Base-by-base conservation (phyloP, 2,329 filamentous ascomycete genomes). In the Didymella pomorum region DNA sequence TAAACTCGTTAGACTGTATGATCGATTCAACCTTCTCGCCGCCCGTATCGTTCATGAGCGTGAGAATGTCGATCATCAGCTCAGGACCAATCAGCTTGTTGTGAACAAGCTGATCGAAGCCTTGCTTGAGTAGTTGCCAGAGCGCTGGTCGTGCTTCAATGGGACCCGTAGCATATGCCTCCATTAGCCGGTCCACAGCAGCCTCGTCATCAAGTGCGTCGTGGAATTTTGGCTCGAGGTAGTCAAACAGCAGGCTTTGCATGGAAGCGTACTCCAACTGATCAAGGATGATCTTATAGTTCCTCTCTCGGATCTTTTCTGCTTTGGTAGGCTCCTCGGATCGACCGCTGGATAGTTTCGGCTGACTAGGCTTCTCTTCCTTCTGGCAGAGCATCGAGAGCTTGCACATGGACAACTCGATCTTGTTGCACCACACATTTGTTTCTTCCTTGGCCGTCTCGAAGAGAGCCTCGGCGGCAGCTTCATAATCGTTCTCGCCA, bases 371-470 rank as follows among this genome's bases (percentile, higher is more conserved):
- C 28, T 63, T 67, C 86, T 16, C 91, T 91, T 75, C 66, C 23
- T 71, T 58, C 44, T 68, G 66, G 52, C 68, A 70, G 64, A 97
- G 78, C 52, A 81, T 67, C 23, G 79, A 74, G n/a, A 99, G 83
- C 77, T 97, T 98, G 33, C 91, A 90, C 37, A 99, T 83, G 59
- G 92, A 96, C 25, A 98, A 81, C 77, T 98, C 90, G 31, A 97
- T 91, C 76, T 96, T 95, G 80, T 96, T 96, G 78, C 87, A 92
- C 94, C 94, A 98, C 4, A 95, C 79, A 67, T 93, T 89, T 51
- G 87, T 85, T 75, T 97, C 93, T 52, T 87, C 86, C 48, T 84
- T 83, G 0, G 91, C 93, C 20, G 93, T 82, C 8, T 86, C 81
- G 42, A 90, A 81, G 45, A 99, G 83, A 0, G 88, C 89, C 41